Base-by-base conservation (phyloP, 2,329 filamentous ascomycete species). In the Penicillium vulpinum region DNA sequence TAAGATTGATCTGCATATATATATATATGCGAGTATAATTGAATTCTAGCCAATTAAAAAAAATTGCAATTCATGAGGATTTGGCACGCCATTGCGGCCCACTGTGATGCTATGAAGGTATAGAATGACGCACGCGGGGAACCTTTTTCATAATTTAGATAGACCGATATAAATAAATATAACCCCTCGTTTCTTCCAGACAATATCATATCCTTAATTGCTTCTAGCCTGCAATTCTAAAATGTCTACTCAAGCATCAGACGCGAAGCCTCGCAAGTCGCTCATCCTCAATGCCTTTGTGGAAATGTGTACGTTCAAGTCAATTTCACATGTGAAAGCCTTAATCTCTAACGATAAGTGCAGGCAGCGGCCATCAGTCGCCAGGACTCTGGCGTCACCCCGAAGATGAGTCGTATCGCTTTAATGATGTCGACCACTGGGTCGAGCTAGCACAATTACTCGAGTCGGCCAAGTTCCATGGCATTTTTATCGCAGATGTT, bases 401-500 rank as follows among this genome's bases (percentile, higher is more conserved):
- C 1, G 77, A 84, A 16, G 86, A 90, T 61, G 75, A 83, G 61
- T 88, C 86, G 1, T 79, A 80, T 62, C 73, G 82, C 18, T 89
- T 89, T 70, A 85, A 85, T 59, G 77, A 82, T 26, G 74, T 86
- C 33, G 74, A 83, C 6, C 83, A 87, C 58, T 88, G 86, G 85
- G 78, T 82, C 0, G 77, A 83, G 49, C 72, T 88, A 0, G 85
- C 85, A 0, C 78, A 86, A 58, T 72, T 84, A 0, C 78, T 87
- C 0, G 85, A 88, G 61, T 75, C 78, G 0, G 85, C 82, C 29
- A 85, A 86, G 51, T 87, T 88, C 61, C 84, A 88, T 52, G 85
- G 83, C 11, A 85, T 88, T 35, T 88, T 88, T 70, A 85, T 88
- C 51, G 86, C 86, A 0, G 86, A 88, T 66, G 85, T 88, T 0